A percentile compares a stretch with the other conserved stretches of the same genome.
Conservation (phyloP, 2,329 filamentous ascomycete genomes). For the Colletotrichum agaves region DNA sequence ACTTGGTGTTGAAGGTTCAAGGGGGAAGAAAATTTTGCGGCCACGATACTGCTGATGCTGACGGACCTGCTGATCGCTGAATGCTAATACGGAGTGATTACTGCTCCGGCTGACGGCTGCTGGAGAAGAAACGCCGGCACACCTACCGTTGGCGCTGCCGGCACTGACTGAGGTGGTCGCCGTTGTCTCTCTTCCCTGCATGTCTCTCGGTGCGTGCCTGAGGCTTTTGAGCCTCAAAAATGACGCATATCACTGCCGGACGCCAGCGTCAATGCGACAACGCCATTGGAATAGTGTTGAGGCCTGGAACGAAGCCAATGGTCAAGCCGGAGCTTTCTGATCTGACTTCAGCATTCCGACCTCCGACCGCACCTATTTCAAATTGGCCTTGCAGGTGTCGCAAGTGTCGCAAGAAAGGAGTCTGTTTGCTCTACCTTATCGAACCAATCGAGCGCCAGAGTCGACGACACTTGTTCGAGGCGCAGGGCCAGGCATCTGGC, state of each 20-base stretch:
- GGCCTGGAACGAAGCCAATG: background rate
- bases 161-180: background rate
- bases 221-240: slow-evolving; percentile 36
- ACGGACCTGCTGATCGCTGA: background rate
- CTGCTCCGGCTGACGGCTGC: background rate
- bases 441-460: background rate
- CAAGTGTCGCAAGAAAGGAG: background rate
- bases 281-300: slow-evolving; percentile 11
- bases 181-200: background rate
- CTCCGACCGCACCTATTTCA: slow-evolving; percentile 1
- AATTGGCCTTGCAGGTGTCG: slow-evolving; percentile 5
- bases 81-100: background rate
- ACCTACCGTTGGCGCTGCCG: slow-evolving; percentile 19
- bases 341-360: slow-evolving; percentile 7
- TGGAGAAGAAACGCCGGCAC: slow-evolving; percentile 27
- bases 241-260: slow-evolving; percentile 26
- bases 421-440: background rate
- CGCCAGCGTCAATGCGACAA: background rate
- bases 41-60: background rate
- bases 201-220: slow-evolving; percentile 31
- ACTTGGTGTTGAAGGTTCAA: background rate
- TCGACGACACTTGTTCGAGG: slow-evolving; percentile 12
- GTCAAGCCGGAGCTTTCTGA: slow-evolving; percentile 8
- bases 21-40: background rate
- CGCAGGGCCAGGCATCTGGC: background rate